phyloP scores from a whole-genome alignment of 106 monocot species.

The Dendrobium officinale region DNA sequence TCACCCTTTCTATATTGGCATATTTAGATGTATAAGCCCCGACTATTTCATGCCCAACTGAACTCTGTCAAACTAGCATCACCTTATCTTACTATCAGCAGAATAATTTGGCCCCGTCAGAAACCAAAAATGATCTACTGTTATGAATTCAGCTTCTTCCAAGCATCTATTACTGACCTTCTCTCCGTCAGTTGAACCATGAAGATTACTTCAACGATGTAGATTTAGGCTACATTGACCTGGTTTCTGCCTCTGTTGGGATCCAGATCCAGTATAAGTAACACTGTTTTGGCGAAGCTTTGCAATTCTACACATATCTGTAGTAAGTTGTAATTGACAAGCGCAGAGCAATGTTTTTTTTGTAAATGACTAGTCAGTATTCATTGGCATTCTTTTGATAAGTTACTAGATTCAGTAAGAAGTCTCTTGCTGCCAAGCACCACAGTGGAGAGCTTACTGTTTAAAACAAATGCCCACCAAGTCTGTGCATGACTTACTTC shows the following conservation, averaged over 20 bases:
- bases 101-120: neutral
- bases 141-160: neutral
- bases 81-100: neutral
- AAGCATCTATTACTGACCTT: neutral
- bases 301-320: no score
- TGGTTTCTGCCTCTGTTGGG: no score
- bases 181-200: no score
- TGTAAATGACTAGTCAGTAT: neutral
- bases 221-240: no score
- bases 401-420: neutral
- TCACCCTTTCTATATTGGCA: neutral
- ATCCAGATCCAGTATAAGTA: no score
- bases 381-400: neutral
- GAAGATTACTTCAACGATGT: no score
- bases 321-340: no score
- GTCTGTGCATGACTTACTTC: neutral
- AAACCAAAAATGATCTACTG: neutral
- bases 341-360: no score
- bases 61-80: neutral
- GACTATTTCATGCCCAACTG: neutral
- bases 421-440: neutral
- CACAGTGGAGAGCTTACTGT: neutral
- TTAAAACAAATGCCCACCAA: neutral
- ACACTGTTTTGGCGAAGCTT: no score
- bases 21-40: neutral